Evolutionary conservation across 441 rosid genomes (phyloP).

Genomic region (Corymbia calophylla): DNA sequence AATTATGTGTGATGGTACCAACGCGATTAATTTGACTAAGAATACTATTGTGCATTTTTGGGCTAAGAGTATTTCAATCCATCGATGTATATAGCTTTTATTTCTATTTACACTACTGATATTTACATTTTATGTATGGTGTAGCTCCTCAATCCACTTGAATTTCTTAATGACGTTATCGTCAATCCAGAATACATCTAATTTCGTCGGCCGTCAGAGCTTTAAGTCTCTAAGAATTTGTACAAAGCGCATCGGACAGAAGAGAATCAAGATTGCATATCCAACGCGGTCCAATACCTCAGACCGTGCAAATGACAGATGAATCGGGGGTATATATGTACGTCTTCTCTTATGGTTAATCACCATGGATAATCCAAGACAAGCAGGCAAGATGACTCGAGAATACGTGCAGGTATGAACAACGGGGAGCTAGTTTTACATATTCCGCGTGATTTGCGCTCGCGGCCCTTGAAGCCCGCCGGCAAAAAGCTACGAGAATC

Average conservation of each 20-base stretch:
- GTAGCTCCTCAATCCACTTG: background rate
- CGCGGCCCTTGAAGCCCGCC: background rate
- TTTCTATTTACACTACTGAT: background rate
- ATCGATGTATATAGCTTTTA: no score
- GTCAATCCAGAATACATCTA: no score
- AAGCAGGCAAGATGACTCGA: background rate
- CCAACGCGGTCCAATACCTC: background rate
- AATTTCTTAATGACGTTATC: background rate
- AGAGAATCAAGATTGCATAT: background rate
- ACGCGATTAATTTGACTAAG: no score
- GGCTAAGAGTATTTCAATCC: background rate
- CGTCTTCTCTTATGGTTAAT: background rate
- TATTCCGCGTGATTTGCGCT: conserved; percentile 6
- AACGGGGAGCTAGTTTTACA: background rate
- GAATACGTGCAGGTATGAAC: conserved; percentile 8
- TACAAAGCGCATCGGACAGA: background rate
- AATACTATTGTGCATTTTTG: background rate
- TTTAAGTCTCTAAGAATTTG: background rate
- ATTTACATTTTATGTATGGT: background rate
- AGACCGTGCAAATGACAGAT: background rate
- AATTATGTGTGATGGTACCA: no score
- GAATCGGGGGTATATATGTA: background rate
- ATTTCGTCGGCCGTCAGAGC: background rate
- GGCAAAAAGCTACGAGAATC: background rate
- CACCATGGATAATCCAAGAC: background rate